Evolutionary conservation across 352 stramenopile genomes (phyloP), one percentile per base, ranked within the genome.

Genomic region (Pythium phragmiticola): DNA sequence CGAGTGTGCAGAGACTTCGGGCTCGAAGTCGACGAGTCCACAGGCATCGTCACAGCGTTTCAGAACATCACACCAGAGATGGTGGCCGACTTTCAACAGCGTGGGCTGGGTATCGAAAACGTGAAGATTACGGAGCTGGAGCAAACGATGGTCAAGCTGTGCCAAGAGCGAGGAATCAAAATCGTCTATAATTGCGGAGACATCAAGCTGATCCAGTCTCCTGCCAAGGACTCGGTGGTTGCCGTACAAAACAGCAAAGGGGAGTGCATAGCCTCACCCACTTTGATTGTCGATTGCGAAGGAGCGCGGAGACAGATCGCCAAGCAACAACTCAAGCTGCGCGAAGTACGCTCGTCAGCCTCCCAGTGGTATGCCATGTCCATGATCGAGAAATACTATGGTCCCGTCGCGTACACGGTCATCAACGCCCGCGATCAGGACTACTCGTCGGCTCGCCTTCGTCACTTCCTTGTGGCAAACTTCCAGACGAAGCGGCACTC

Each of bases 41-140:
- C 49, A 3, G 62, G 51, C 3, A 48, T 34, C 14, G 62, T 70
- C 41, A 57, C 42, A 0, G 52, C n/a, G 11, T 67, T 70, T 17
- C 5, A 53, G 4, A 64, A 57, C 26, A 36, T 34, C 7, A 68
- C 61, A 3, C 61, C 61, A 23, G 62, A 70, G 45, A 66, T 68
- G 57, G 53, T 74, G 23, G 46, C 45, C 1, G 60, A 63, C 11
- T 57, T 69, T 14, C 66, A 73, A 21, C 56, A 73, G 41, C 66
- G 57, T 9, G 66, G 28, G 4, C 11, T 69, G 1, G 61, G 61
- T 13, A 60, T 73, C 3, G 49, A 69, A 19, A 69, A 67, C 43
- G 61, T 60, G 7, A 63, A 70, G 46, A 70, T 74, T 42, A 58
- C 60, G 11, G 67, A 74, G 34, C 62, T 70, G 16, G 67, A 74